These are phyloP conservation scores for Penicillium salamii DNA, from an alignment of 495 filamentous ascomycete genomes.

Conservation along the genomic window DNA sequence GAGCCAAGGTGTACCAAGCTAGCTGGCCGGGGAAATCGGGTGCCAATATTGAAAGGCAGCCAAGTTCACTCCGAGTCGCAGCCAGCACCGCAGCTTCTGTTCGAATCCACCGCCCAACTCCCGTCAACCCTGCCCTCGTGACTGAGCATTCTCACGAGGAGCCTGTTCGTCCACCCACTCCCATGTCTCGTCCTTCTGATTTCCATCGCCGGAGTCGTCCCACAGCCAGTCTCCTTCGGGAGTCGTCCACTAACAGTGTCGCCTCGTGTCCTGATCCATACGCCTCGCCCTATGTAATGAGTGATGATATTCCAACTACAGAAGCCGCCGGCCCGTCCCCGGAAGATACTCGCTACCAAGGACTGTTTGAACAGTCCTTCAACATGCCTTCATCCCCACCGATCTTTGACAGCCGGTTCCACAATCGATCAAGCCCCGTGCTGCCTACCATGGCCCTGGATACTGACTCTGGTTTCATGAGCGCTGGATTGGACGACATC, in stretches of 20 bases:
- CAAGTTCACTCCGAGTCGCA: slow-evolving; percentile 79
- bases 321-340: slow-evolving; percentile 39
- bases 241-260: slow-evolving; percentile 38
- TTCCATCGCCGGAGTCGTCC: slow-evolving; percentile 31
- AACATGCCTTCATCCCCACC: slow-evolving; percentile 80
- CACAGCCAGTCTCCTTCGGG: slow-evolving; percentile 38
- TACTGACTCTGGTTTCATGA: slow-evolving; percentile 80
- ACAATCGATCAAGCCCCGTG: slow-evolving; percentile 66
- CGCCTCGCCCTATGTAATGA: slow-evolving; percentile 46
- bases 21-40: slow-evolving; percentile 65
- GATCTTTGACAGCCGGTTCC: slow-evolving; percentile 57
- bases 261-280: slow-evolving; percentile 34
- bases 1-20: slow-evolving; percentile 67
- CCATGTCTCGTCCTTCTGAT: slow-evolving; percentile 54
- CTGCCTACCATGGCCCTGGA: slow-evolving; percentile 61
- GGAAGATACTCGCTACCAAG: slow-evolving; percentile 47
- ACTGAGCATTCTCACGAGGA: slow-evolving; percentile 64
- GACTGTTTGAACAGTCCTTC: slow-evolving; percentile 46
- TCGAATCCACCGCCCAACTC: slow-evolving; percentile 76
- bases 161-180: slow-evolving; percentile 77
- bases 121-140: slow-evolving; percentile 52
- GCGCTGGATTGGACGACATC: slow-evolving; percentile 62
- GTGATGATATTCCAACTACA: slow-evolving; percentile 31
- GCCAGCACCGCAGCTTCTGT: slow-evolving; percentile 86
- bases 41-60: slow-evolving; percentile 62